phyloP scores from a whole-genome alignment of 257 asterid species.

The Solanum chilense region DNA sequence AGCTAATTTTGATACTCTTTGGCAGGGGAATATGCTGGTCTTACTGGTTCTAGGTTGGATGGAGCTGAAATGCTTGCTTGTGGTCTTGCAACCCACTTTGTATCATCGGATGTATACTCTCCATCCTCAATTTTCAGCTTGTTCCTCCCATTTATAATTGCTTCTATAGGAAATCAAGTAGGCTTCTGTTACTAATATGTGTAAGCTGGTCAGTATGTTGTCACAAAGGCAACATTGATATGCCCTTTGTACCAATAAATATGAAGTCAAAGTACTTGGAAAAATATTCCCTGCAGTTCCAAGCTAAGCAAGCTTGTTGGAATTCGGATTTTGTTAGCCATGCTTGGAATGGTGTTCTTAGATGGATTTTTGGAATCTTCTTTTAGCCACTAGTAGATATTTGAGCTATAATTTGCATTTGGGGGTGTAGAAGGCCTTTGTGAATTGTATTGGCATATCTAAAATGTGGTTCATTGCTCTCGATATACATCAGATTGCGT shows the following conservation, averaged over 20 bases:
- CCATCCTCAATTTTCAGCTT: background rate
- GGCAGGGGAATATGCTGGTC: conserved; percentile 83
- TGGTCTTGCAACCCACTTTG: conserved; percentile 86
- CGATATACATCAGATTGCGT: background rate
- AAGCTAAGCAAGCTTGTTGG: background rate
- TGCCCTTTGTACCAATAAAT: background rate
- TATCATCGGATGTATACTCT: conserved; percentile 46
- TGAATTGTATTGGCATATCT: background rate
- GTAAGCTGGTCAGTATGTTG: background rate
- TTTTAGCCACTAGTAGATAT: background rate
- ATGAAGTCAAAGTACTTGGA: background rate
- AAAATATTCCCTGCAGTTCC: background rate
- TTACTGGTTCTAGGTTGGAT: conserved; percentile 73
- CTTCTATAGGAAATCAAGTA: background rate
- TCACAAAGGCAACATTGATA: too few species aligned
- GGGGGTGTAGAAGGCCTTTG: background rate
- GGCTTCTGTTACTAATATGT: background rate
- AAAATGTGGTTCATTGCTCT: background rate
- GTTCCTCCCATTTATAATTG: background rate
- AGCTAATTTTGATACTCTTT: background rate
- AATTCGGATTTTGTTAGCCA: too few species aligned
- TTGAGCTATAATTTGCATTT: background rate
- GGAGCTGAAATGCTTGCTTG: conserved; percentile 91
- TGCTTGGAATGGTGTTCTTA: background rate
- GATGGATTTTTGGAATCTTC: background rate